Evolutionary conservation across 129 eudicot genomes (phyloP).

Genomic region (Oenanthe sinensis): DNA sequence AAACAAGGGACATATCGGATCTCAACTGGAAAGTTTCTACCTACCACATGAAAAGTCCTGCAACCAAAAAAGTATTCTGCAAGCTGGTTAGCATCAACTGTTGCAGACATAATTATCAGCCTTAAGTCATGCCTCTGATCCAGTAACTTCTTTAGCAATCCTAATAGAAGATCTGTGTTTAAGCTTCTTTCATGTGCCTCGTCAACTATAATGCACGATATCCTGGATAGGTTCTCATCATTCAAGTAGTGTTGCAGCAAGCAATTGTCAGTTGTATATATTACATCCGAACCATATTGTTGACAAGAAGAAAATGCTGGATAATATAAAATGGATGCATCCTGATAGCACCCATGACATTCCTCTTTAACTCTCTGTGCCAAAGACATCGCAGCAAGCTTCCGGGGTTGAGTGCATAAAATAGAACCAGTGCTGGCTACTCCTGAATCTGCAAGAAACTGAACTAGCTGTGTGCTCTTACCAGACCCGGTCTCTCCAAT

Average conservation of each 20-base stretch:
- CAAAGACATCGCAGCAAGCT: conserved; percentile 81
- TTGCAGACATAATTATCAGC: conserved; percentile 92
- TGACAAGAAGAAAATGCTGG: conserved; percentile 48
- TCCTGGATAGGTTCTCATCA: conserved; percentile 47
- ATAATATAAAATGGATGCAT: conserved; percentile 28
- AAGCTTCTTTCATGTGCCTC: conserved; percentile 98
- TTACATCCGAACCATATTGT: conserved; percentile 35
- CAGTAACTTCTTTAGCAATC: conserved; percentile 62
- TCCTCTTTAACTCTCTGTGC: conserved; percentile 74
- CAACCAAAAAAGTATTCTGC: conserved; percentile 63
- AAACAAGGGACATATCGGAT: conserved; percentile 48
- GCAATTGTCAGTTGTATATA: conserved; percentile 89
- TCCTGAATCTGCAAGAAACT: conserved; percentile 87
- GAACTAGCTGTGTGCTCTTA: conserved; percentile 92
- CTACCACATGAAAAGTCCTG: conserved; percentile 53
- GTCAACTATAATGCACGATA: conserved; percentile 82
- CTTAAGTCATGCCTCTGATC: conserved; percentile 50
- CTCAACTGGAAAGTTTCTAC: conserved; percentile 84
- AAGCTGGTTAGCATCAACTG: conserved; percentile 78
- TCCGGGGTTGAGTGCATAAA: conserved; percentile 93
- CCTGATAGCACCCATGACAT: conserved; percentile 52
- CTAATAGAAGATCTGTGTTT: conserved; percentile 82
- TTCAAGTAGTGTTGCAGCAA: conserved; percentile 77
- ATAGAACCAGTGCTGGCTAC: conserved; percentile 47
- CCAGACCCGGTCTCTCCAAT: conserved; percentile 96